phyloP scores from a whole-genome alignment of 192 early-diverging fungal genomes.

The Coemansia sp. region DNA sequence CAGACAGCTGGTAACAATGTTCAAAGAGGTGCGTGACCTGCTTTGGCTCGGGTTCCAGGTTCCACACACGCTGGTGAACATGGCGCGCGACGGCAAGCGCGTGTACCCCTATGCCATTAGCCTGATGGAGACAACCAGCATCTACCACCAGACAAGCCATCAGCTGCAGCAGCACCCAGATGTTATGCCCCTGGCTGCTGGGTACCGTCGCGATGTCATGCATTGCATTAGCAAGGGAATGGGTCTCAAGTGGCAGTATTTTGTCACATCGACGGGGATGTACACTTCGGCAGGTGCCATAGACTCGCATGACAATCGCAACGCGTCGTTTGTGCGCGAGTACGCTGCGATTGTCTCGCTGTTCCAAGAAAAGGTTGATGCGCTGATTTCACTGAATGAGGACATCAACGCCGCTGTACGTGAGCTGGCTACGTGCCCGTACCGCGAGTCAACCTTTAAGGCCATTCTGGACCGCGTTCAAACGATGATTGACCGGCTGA shows the following conservation, averaged over 20 bases:
- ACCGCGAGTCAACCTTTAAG: slow-evolving; percentile 63
- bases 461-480: slow-evolving; percentile 80
- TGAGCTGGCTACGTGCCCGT: slow-evolving; percentile 80
- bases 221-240: slow-evolving; percentile 71
- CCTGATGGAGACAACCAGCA: slow-evolving; percentile 91
- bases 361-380: slow-evolving; percentile 95
- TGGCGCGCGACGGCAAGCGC: slow-evolving; percentile 92
- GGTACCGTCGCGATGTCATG: slow-evolving; percentile 95
- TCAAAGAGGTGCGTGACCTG: slow-evolving; percentile 98
- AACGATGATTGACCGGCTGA: slow-evolving; percentile 86
- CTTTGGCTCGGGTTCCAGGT: slow-evolving; percentile 95
- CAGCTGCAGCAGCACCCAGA: slow-evolving; percentile 74
- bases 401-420: slow-evolving; percentile 78
- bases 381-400: slow-evolving; percentile 77
- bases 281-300: slow-evolving; percentile 47
- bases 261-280: slow-evolving; percentile 62
- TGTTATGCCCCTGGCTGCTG: slow-evolving; percentile 79
- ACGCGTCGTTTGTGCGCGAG: slow-evolving; percentile 92
- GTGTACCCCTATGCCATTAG: slow-evolving; percentile 98
- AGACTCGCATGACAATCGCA: slow-evolving; percentile 76
- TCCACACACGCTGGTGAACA: slow-evolving; percentile 82
- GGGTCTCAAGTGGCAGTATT: slow-evolving; percentile 90
- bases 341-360: slow-evolving; percentile 84
- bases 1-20: slow-evolving; percentile 88
- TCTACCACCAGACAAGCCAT: slow-evolving; percentile 82